phyloP scores from a whole-genome alignment of 352 stramenopile genomes.

The Globisporangium recalcitrans region DNA sequence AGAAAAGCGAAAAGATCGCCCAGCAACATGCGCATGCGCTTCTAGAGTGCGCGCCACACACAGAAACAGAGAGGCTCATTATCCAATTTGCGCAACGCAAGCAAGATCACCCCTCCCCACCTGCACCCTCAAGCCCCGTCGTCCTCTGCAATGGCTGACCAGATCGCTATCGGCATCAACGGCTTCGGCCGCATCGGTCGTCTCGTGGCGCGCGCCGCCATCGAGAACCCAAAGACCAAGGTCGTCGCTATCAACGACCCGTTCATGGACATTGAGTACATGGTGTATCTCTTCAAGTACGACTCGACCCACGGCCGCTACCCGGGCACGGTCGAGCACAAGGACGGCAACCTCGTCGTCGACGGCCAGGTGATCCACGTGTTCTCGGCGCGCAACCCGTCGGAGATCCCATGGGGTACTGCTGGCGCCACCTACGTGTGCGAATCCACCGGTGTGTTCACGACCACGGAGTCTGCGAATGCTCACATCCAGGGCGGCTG shows the following conservation, averaged over 20 bases:
- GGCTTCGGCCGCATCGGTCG: conserved; percentile 55
- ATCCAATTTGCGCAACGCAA: conserved; percentile 30
- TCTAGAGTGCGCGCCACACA: no score
- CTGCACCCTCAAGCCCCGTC: neutral
- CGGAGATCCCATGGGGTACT: conserved; percentile 68
- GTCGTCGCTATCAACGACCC: conserved; percentile 55
- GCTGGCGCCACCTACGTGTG: conserved; percentile 92
- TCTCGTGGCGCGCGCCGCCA: conserved; percentile 38
- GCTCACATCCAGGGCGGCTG: conserved; percentile 88
- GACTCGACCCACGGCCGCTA: conserved; percentile 94
- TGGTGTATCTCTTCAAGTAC: conserved; percentile 96
- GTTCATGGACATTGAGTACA: conserved; percentile 58
- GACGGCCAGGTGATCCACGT: conserved; percentile 43
- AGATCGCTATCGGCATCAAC: conserved; percentile 49
- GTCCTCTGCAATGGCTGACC: conserved; percentile 23
- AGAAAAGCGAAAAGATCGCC: neutral
- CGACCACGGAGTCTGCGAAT: conserved; percentile 77
- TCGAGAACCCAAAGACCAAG: conserved; percentile 46
- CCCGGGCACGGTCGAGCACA: conserved; percentile 82
- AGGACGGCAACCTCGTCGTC: conserved; percentile 74
- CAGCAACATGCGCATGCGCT: no score
- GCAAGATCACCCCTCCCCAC: conserved; percentile 10
- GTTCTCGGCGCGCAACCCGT: conserved; percentile 40
- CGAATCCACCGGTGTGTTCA: conserved; percentile 96
- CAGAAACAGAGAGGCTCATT: no score